Base-by-base conservation (phyloP, 148 eudicot species). In the Rhododendron molle region DNA sequence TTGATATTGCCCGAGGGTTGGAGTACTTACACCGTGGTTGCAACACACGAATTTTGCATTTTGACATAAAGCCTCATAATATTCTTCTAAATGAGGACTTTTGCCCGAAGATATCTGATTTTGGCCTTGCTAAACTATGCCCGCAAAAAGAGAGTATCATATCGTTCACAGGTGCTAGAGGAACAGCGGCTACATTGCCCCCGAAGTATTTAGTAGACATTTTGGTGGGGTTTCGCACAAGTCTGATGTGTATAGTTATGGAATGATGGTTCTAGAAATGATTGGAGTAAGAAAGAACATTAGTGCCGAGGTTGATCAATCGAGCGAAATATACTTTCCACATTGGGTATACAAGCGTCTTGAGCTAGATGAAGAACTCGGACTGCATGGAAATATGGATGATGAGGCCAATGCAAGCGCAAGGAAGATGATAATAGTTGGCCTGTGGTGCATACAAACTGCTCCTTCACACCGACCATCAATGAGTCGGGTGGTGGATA, bases 361-460 rank as follows among this genome's bases (percentile, higher is more conserved):
- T 79, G 40, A 38, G 58, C 23, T 9, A 47, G 21, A 47, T 12
- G 58, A 79, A 26, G 38, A 79, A 79, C 16, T 49, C 0, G 10
- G 11, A 49, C 7, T 79, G 34, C 34, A 38, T 38, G 43, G 43
- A 0, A 38, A 38, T 38, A 38, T 5, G 56, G 30, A 49, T 10
- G 60, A n/a, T 3, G 81, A 49, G 4, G 81, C 14, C n/a, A 46
- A 13, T 10, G 62, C n/a, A 46, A 23, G 81, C 9, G 56, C 56
- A 49, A 47, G 58, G 36, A 79, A 79, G 58, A 79, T 79, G 81
- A 79, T 79, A 38, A 26, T 79, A 12, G 81, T 78, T 23, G 56
- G 58, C 18, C 4, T 78, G 21, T 78, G 81, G 81, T 78, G 81
- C 81, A 78, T 78, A 80, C 81, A 79, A 79, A 47, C 36, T 79